Base-by-base conservation (phyloP, 129 eudicot species). In the Ambrosia trifida region DNA sequence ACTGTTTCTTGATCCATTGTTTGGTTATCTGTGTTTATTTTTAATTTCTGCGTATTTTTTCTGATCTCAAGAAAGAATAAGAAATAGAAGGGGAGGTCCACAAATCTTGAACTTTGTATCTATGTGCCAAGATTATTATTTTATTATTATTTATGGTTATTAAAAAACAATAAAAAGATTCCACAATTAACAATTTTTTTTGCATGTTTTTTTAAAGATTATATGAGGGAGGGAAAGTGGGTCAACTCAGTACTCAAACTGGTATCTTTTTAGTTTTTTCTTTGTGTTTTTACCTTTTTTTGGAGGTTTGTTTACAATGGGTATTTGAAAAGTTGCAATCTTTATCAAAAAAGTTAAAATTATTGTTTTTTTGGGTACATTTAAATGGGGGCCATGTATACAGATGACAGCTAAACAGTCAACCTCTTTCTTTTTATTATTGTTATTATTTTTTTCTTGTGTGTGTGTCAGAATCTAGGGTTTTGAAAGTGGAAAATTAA, bases 71-170 rank as follows among this genome's bases (percentile, higher is more conserved):
- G 71, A 57, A 68, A 43, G 49, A 47, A 46, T 62, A 57, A 30
- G 5, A 5, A 40, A 33, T 17, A 10, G 35, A 16, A 28, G 51
- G 66, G 70, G 83, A 57, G 87, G 79, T 64, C 87, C 80, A 66
- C 81, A 59, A 82, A 83, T 82, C 87, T 78, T 74, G 57, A 45
- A 83, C 68, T 80, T 82, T 85, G 90, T 85, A 82, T 76, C 66
- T 85, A 79, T 83, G 68, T 81, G 74, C 41, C 7, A 12, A 9
- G n/a, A 44, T 57, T 59, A 53, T 3, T 44, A 65, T 50, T 62
- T 74, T 64, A 78, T 36, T 74, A 75, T 66, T 68, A 43, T 56
- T 63, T 30, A 5, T 31, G 63, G 18, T 69, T 14, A 51, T 41
- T 61, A 20, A 64, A 81, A 74, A 64, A 76, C 49, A 72, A 67